phyloP scores from a whole-genome alignment of 495 filamentous ascomycete species.

The Xylaria palmicola region DNA sequence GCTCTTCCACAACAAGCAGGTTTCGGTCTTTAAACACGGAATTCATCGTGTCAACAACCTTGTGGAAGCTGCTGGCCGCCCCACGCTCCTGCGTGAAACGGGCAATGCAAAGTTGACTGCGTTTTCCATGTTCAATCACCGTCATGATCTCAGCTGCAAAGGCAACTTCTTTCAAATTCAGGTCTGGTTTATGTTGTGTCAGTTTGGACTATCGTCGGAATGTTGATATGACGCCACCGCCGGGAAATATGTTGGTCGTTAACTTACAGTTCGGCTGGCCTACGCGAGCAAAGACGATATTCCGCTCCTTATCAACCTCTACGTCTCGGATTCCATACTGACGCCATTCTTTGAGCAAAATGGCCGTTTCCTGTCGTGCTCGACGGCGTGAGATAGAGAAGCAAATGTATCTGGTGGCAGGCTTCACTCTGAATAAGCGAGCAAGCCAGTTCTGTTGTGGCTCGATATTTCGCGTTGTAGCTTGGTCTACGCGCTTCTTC shows the following conservation, averaged over 20 bases:
- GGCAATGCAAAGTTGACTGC: conserved; percentile 67
- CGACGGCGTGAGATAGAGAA: conserved; percentile 66
- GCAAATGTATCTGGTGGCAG: conserved; percentile 68
- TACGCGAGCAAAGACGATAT: conserved; percentile 75
- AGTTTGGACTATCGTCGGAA: no score
- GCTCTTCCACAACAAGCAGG: conserved; percentile 68
- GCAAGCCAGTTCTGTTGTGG: conserved; percentile 79
- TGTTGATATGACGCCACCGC: no score
- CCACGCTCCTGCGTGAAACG: conserved; percentile 86
- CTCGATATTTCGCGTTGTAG: conserved; percentile 48
- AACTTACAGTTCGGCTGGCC: conserved; percentile 71
- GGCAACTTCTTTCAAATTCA: conserved; percentile 72
- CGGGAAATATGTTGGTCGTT: no score
- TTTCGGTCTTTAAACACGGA: conserved; percentile 56
- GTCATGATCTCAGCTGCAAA: conserved; percentile 83
- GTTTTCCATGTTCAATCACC: conserved; percentile 74
- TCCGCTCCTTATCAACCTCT: conserved; percentile 67
- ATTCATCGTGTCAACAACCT: conserved; percentile 72
- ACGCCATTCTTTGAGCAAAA: conserved; percentile 74
- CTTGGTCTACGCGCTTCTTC: conserved; percentile 13
- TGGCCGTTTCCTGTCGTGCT: conserved; percentile 70
- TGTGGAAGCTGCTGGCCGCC: conserved; percentile 79
- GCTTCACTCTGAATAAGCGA: conserved; percentile 85
- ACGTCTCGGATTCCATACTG: conserved; percentile 76
- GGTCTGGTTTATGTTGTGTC: conserved; percentile 47